Base-by-base conservation (phyloP, 139 green algal genomes). In the Coelastrella sp. region DNA sequence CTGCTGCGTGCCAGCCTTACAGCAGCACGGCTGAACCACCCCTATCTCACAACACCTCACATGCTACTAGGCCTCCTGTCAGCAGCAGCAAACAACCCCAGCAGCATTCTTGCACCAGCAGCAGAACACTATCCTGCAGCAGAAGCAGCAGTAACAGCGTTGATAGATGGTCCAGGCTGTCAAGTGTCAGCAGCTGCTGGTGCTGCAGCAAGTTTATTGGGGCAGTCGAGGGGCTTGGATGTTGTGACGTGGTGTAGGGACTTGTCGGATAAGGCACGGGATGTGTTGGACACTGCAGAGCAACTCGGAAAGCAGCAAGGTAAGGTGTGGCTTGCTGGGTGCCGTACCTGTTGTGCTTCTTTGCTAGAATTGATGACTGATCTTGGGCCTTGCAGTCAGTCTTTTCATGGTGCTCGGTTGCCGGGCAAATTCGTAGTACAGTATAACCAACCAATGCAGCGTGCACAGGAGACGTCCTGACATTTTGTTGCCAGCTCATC, bases 11-110 rank as follows among this genome's bases (percentile, higher is more conserved):
- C 68, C 5, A 73, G 54, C 54, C 83, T 88, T 7, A 61, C 83
- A 61, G 83, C 83, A 56, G 83, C 83, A 0, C 83, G 83, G 14
- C 83, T 88, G 4, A 56, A 80, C 68, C 83, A 88, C 54, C 10
- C 65, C 83, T 88, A 58, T 54, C 7, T 80, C 47, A 88, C 83
- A 4, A 88, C 83, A 57, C 83, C 68, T n/a, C 83, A 88, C 56
- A 56, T 88, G 7, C 8, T 71, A 19, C 83, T 88, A 1, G 83
- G 83, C 17, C 68, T 88, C 4, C 19, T 88, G 4, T 57, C 83
- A 57, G 10, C 83, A 80, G 68, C 83, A 88, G 83, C 83, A 73
- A 73, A 64, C 7, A 64, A 3, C 47, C 14, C 4, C 66, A 71
- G 47, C 68, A 80, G 68, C 83, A 20, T 64, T 4, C 23, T 78